Evolutionary conservation across 805 yeast species (phyloP), one percentile per base, ranked within the genome.

Genomic region (Saturnispora halmiae): DNA sequence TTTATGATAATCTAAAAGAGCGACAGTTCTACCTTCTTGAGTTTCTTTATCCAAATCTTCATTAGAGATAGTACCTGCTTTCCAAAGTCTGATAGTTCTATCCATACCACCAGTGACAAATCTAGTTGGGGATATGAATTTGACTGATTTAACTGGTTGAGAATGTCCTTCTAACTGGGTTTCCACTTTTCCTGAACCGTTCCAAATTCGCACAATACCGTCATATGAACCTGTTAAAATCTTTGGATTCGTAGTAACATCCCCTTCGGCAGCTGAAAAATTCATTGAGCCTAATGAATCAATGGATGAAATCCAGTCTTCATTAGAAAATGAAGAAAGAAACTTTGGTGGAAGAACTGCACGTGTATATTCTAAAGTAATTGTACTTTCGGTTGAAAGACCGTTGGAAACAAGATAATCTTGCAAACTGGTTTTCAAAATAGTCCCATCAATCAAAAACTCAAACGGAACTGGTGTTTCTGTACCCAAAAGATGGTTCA

Each of bases 281-380:
- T 47, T 47, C 60, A 51, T 61, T 9, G 60, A 66, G 45, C 51
- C 54, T 42, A 59, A 47, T 4, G 79, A 59, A 54, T 75, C 76
- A 20, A 82, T 70, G 1, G 94, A 73, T 18, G 95, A 84, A 19
- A 92, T 76, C 98, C 98, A 92, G 62, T 92, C 98, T 47, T 90
- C 95, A 55, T 90, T 87, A 55, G 78, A 75, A 62, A 81, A 92
- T 34, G 94, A 79, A 3, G 94, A 86, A 48, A 87, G 66, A 55
- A 76, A 88, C 20, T 90, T 78, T n/a, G 98, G 98, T 15, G 98
- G 98, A 38, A 90, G 71, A 29, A 87, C 81, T 1, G 96, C 87
- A 50, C 95, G 73, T 10, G 95, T 85, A 65, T 92, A 92, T 57
- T 92, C 98, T 35, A 92, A 65, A 22, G 77, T 77, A 46, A 92